phyloP scores from a whole-genome alignment of 2,329 filamentous ascomycete species.

The Cordyceps militaris region DNA sequence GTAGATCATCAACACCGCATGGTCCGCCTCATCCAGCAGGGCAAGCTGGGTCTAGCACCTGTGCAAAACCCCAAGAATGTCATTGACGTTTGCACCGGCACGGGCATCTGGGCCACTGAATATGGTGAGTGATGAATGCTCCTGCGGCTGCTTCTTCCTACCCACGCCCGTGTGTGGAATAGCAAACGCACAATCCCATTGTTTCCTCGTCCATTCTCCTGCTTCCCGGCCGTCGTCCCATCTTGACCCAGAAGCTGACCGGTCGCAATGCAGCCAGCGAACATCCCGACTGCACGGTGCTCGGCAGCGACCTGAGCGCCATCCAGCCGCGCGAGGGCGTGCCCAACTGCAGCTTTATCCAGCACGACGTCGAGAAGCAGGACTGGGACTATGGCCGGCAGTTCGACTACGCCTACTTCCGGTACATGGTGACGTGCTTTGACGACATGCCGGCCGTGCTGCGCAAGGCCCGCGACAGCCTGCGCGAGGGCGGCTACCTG shows the following conservation, averaged over 20 bases:
- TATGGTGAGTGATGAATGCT: constrained; percentile 26
- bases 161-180: no score
- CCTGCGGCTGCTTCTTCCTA: no score
- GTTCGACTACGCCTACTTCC: constrained; percentile 49
- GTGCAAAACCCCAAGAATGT: constrained; percentile 34
- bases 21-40: constrained; percentile 31
- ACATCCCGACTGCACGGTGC: constrained; percentile 7
- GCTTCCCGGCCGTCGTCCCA: no score
- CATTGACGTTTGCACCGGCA: constrained; percentile 46
- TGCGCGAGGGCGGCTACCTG: constrained; percentile 34
- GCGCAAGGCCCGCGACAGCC: constrained; percentile 34
- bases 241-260: neutral
- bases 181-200: neutral
- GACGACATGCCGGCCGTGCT: constrained; percentile 43
- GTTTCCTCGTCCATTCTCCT: neutral
- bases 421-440: constrained; percentile 45
- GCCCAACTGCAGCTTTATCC: constrained; percentile 9
- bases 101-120: constrained; percentile 46
- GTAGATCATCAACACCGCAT: constrained; percentile 31
- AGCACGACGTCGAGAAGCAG: constrained; percentile 10
- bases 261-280: neutral
- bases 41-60: constrained; percentile 38
- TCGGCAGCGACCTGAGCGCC: constrained; percentile 30
- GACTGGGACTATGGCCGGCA: constrained; percentile 17
- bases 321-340: constrained; percentile 30